Evolutionary conservation across 805 yeast species (phyloP), one percentile per base, ranked within the genome.

Genomic region (Yamadazyma sp.): DNA sequence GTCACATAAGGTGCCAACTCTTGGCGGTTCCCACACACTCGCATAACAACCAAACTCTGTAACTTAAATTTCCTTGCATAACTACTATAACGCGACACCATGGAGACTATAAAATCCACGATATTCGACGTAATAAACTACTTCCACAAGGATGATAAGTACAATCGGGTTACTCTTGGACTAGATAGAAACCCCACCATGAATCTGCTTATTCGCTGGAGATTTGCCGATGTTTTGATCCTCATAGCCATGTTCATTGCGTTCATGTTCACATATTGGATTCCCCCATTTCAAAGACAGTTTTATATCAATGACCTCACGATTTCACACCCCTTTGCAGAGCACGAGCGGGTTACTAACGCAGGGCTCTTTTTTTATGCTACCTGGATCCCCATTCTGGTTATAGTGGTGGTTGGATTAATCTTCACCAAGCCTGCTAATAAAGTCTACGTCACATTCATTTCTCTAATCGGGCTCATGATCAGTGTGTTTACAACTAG

Each of bases 281-380:
- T 66, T 11, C 41, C 51, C 31, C 96, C 96, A 1, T 84, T 84
- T 55, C 78, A 86, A 55, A 72, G 96, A 51, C 87, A 82, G 51
- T 91, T 91, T 55, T 73, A 67, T 35, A 61, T 90, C 38, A 79
- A 80, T 53, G 96, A 91, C 62, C 56, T 80, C 28, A 75, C 91
- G 0, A 77, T 91, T 26, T 78, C 81, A 35, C 95, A 87, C 59
- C 96, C 97, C 1, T 80, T 75, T 57, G 84, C 95, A 0, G 78
- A 75, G 32, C 70, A 64, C 12, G 95, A 91, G 60, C 71, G 85
- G 16, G 95, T 91, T 3, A 67, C 82, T 6, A 77, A 64, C 26
- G 45, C 59, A n/a, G 57, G 66, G 49, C 70, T 88, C 40, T 61
- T 83, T 11, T 47, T 77, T n/a, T 72, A 75, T 50, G 67, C 80